Conservation (phyloP, 1,284 basidiomycete species). For the Fomitopsis pinicola region DNA sequence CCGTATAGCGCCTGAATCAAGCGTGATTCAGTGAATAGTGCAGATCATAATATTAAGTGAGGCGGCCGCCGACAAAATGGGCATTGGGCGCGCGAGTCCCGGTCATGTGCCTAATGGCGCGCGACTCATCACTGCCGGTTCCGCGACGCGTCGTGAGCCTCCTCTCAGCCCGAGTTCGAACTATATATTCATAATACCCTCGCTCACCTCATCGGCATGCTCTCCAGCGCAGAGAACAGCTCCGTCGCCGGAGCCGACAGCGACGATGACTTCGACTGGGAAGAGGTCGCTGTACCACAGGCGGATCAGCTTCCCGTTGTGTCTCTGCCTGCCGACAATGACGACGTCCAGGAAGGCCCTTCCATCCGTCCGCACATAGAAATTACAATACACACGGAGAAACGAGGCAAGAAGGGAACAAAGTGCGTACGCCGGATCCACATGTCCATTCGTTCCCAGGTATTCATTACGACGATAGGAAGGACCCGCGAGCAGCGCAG, state of each 20-base stretch:
- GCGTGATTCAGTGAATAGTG: too few relatives aligned
- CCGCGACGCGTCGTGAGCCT: not conserved
- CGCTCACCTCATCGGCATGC: not conserved
- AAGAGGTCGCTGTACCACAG: conserved; percentile 34
- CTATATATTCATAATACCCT: not conserved
- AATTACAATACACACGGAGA: conserved; percentile 49
- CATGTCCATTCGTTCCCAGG: not conserved
- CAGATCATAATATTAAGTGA: too few relatives aligned
- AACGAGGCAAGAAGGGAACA: conserved; percentile 31
- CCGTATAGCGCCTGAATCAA: too few relatives aligned
- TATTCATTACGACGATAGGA: conserved; percentile 31
- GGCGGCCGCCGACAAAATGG: too few relatives aligned
- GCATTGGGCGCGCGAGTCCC: not conserved
- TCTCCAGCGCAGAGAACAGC: conserved; percentile 2
- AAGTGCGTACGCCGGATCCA: conserved; percentile 21
- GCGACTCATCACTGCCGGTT: not conserved
- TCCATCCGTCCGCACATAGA: conserved; percentile 38
- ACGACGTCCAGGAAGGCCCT: conserved; percentile 17
- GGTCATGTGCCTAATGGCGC: not conserved
- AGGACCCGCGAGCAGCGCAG: conserved; percentile 36
- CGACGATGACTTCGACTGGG: conserved; percentile 41
- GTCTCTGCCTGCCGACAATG: not conserved
- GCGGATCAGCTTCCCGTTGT: conserved; percentile 5
- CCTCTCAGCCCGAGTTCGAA: not conserved
- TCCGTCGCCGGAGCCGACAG: conserved; percentile 23